Conservation (phyloP, 176 grass and related monocot species). For the Lolium multiflorum region DNA sequence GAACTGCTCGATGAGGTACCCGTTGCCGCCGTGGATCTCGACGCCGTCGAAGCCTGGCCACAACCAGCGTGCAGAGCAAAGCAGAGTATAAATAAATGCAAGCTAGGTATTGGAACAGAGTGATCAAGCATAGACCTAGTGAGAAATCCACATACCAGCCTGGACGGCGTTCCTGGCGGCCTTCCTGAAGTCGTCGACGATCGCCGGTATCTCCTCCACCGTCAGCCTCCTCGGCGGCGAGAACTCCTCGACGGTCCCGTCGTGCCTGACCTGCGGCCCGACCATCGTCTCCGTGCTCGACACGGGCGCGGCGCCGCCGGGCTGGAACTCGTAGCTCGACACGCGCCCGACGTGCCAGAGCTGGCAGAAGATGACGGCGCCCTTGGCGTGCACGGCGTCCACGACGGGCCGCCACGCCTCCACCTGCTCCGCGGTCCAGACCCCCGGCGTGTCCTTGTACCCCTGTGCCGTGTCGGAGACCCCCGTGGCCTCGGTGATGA, state of each 20-base stretch:
- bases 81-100: background rate
- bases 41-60: constrained; percentile 31
- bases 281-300: constrained; percentile 57
- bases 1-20: constrained; percentile 46
- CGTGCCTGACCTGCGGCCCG: background rate
- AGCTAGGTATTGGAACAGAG: background rate
- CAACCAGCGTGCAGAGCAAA: background rate
- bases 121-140: background rate
- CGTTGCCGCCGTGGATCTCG: constrained; percentile 33
- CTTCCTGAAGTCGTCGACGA: constrained; percentile 62
- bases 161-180: constrained; percentile 64
- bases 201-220: constrained; percentile 46
- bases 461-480: constrained; percentile 59
- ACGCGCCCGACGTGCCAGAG: constrained; percentile 54
- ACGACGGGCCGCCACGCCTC: constrained; percentile 58
- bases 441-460: constrained; percentile 44
- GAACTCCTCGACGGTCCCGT: constrained; percentile 25
- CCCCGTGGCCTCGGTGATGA: constrained; percentile 49
- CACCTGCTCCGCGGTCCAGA: constrained; percentile 59
- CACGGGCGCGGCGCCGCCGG: constrained; percentile 49
- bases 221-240: constrained; percentile 39
- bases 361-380: constrained; percentile 61
- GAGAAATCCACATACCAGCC: constrained; percentile 42
- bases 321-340: constrained; percentile 44
- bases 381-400: constrained; percentile 50